Evolutionary conservation across 73 alveolate species (phyloP).

Genomic region (Paramecium tetraurelia): DNA sequence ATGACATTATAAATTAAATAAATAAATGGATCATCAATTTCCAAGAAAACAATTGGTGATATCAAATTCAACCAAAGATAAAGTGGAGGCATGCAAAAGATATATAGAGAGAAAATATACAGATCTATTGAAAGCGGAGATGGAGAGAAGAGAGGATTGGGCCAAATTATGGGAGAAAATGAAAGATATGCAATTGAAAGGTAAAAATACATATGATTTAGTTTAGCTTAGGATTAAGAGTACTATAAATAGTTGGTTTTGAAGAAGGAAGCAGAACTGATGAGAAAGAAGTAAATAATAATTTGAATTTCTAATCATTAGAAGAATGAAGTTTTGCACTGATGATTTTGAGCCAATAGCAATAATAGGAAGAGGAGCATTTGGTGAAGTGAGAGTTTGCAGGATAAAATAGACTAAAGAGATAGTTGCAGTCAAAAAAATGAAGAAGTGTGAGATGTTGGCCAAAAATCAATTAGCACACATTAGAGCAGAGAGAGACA

Average conservation of each 20-base stretch:
- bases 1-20: background rate
- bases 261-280: background rate
- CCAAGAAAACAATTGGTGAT: conserved; percentile 44
- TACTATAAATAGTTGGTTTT: background rate
- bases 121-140: background rate
- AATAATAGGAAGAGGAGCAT: conserved; percentile 81
- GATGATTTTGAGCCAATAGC: conserved; percentile 76
- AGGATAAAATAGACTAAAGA: conserved; percentile 66
- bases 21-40: conserved; percentile 32
- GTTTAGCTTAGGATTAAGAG: conserved; percentile 8
- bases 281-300: conserved; percentile 40
- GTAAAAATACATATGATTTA: background rate
- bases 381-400: conserved; percentile 82
- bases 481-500: conserved; percentile 76
- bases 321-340: conserved; percentile 64
- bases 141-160: conserved; percentile 56
- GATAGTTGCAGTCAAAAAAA: conserved; percentile 76
- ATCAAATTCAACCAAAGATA: conserved; percentile 60
- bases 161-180: background rate
- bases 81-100: conserved; percentile 61
- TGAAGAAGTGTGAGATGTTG: conserved; percentile 74
- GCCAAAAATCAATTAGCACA: conserved; percentile 77
- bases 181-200: conserved; percentile 1
- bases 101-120: conserved; percentile 53
- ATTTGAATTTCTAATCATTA: background rate